Base-by-base conservation (phyloP, 108 stramenopile genomes). In the Cyclostephanos invisitatus region DNA sequence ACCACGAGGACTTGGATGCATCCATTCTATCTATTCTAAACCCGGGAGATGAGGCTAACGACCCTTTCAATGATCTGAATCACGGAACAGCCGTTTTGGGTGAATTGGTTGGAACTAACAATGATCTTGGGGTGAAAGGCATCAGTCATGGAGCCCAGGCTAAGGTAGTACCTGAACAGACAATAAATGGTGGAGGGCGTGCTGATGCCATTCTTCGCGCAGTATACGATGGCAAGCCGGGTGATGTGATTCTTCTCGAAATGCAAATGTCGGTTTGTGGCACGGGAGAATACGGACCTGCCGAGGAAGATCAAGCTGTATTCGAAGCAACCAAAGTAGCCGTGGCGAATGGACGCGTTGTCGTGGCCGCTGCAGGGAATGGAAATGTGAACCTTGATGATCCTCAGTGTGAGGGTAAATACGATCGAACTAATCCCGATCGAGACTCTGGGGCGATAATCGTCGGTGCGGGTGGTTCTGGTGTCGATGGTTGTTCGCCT, bases 71-170 rank as follows among this genome's bases (percentile, higher is more conserved):
- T 8, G 38, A 36, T 50, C 5, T 7, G 37, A 10, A 44, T 44
- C 63, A 64, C 42, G 63, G 63, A 47, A 64, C 63, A 49, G 63
- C 63, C 42, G 63, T 64, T 7, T 28, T 64, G 37, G 63, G 63
- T 6, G 63, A 64, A 44, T 37, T 64, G 63, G 11, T 42, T 44
- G 63, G 63, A 25, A 28, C 46, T 25, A 24, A 42, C 15, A 64
- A 64, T 64, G 36, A 0, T 25, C 22, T 64, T 15, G 63, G 63
- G 3, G 63, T 64, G 25, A 47, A 17, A 9, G 63, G 63, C 63
- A 64, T 64, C 48, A 64, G 63, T 64, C 12, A 64, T 28, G 63
- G 63, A 9, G 63, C 63, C 47, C 37, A 64, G 7, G 63, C 28
- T 25, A 28, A 40, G 48, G 28, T 64, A 28, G 63, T 32, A 6